These are phyloP conservation scores for Taxillus chinensis DNA, from an alignment of 164 flowering plant species.

Conservation along the genomic window DNA sequence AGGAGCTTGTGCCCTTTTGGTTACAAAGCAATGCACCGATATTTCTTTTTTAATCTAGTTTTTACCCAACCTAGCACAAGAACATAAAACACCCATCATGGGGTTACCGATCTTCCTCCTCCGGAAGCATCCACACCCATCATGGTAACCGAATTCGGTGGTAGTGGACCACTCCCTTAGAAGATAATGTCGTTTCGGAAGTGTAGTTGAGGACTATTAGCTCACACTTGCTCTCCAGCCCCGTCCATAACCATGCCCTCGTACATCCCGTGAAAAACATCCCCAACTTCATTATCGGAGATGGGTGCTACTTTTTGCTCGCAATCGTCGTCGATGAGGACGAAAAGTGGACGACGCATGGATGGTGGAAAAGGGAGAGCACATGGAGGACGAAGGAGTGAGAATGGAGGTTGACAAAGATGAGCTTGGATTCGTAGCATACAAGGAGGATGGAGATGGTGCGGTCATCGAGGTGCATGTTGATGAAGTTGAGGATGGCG, in stretches of 20 bases:
- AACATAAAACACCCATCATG: slow-evolving; percentile 35
- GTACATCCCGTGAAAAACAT: too few relatives aligned
- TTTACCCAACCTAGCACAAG: slow-evolving; percentile 55
- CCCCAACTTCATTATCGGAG: too few relatives aligned
- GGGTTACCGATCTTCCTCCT: slow-evolving; percentile 41
- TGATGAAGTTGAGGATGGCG: slow-evolving; percentile 15
- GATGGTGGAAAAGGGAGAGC: too few relatives aligned
- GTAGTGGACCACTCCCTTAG: slow-evolving; percentile 13
- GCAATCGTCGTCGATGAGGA: too few relatives aligned
- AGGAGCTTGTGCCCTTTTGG: slow-evolving; percentile 34
- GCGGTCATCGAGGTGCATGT: slow-evolving; percentile 7
- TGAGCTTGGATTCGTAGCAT: slow-evolving; percentile 14
- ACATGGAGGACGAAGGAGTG: slow-evolving; percentile 12
- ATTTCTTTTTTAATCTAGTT: slow-evolving; percentile 41
- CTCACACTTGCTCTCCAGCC: slow-evolving; percentile 6
- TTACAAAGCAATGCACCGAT: slow-evolving; percentile 50
- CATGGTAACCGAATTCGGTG: too few relatives aligned
- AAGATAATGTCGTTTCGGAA: slow-evolving; percentile 14
- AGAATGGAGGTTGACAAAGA: slow-evolving; percentile 18
- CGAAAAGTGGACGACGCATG: too few relatives aligned
- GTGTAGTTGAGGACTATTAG: slow-evolving; percentile 19
- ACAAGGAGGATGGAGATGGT: not conserved
- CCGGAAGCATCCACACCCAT: slow-evolving; percentile 24
- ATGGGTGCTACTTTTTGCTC: too few relatives aligned
- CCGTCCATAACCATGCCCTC: not conserved